Base-by-base conservation (phyloP, 2,329 filamentous ascomycete species). In the Colletotrichum lentis region DNA sequence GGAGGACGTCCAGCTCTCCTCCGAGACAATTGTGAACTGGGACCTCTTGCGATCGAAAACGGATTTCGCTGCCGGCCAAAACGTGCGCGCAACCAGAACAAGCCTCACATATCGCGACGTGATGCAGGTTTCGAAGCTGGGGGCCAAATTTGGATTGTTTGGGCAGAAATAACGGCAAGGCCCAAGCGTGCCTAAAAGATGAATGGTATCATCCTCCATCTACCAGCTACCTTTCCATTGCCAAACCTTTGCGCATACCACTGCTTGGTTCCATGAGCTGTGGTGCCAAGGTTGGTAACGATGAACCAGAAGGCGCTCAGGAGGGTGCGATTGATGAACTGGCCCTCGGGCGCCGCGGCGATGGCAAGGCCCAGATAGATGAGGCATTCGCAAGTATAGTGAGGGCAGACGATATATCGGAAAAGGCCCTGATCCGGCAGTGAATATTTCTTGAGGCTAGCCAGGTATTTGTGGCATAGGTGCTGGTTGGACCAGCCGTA, bases 41-140 rank as follows among this genome's bases (percentile, higher is more conserved):
- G 73, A 80, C 11, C 78, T 93, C 18, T 80, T 95, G 43, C 82
- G 85, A 8, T 82, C 87, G 22, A 76, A 77, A 2, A 77, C 80
- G 52, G 69, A 73, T 59, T 83, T 85, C 72, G 72, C 75, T 52
- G 80, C 82, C 12, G 90, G 90, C 1, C 78, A 78, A 49, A 90
- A 87, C 74, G 73, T 81, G 59, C 85, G 92, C 49, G 78, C 80
- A 50, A 88, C 84, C 12, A 86, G 92, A 64, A 87, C 88, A 31
- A 94, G 92, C 78, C 80, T 95, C 71, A 96, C 92, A 1, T 95
- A 91, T 79, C 85, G 95, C 71, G 94, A 98, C 80, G 95, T 98
- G 47, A 80, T 95, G 72, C 92, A 91, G 74, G 91, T 96, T 20
- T 91, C 90, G 8, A 92, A 89, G 72, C 78, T 93, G 24, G 91